Evolutionary conservation across 2,329 filamentous ascomycete species (phyloP).

Genomic region (Fusarium nurragi): DNA sequence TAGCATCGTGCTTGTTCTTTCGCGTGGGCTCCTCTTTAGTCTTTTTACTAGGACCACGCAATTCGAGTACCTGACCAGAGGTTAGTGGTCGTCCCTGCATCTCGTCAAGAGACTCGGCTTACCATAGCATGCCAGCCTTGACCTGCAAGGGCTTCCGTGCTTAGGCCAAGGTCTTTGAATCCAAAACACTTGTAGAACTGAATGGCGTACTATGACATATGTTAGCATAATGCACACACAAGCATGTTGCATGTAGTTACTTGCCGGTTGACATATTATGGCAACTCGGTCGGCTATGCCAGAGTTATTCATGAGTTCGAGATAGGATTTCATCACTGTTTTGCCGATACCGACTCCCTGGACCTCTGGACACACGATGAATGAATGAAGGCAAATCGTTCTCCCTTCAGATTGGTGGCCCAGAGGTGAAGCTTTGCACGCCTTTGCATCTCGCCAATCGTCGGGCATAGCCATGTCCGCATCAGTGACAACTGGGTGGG

Average conservation of each 20-base stretch:
- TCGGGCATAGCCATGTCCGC: constrained; percentile 77
- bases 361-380: constrained; percentile 80
- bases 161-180: constrained; percentile 74
- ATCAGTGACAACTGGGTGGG: constrained; percentile 72
- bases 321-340: constrained; percentile 77
- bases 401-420: constrained; percentile 79
- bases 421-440: constrained; percentile 53
- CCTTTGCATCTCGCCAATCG: constrained; percentile 67
- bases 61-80: constrained; percentile 36
- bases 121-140: constrained; percentile 88
- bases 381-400: constrained; percentile 83
- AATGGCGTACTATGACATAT: constrained; percentile 64
- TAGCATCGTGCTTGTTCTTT: constrained; percentile 29
- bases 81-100: constrained; percentile 2
- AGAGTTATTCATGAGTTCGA: constrained; percentile 77
- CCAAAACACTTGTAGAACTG: constrained; percentile 80
- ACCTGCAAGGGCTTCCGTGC: constrained; percentile 76
- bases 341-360: constrained; percentile 79
- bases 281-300: constrained; percentile 77
- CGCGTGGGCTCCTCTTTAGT: constrained; percentile 39
- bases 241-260: constrained; percentile 30
- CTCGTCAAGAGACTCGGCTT: constrained; percentile 37
- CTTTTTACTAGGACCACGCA: constrained; percentile 40
- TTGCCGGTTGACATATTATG: constrained; percentile 77
- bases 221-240: not conserved